Evolutionary conservation across 2,329 filamentous ascomycete species (phyloP), one percentile per base, ranked within the genome.

Genomic region (Colletotrichum endophyticum): DNA sequence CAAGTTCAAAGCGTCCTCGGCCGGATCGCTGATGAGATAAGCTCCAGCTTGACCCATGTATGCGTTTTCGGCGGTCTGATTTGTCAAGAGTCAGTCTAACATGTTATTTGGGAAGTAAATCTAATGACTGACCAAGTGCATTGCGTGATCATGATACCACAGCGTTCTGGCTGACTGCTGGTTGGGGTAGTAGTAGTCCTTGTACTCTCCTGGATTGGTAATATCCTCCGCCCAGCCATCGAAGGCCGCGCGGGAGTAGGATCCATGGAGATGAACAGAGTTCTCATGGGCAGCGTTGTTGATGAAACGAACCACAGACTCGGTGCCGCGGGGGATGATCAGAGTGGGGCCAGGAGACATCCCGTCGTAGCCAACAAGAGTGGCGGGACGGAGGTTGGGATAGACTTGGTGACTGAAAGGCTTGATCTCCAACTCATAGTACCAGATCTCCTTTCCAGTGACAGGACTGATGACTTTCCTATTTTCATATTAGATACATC

Each of bases 181-280:
- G 79, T 92, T 92, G 9, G 91, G 90, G 78, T 91, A 92, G 81
- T 92, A 92, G 81, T 92, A 92, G 75, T 92, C 91, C 81, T 92
- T 92, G 82, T 88, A 91, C 79, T 92, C 83, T 3, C 89, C 89
- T 0, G 87, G 86, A 1, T 82, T 69, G 2, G 88, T 88, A 25
- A 86, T 83, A 77, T 92, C 90, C 66, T 87, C 86, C 2, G 90
- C 90, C 89, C 89, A 91, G 0, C 89, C 89, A 77, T 89, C 79
- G 39, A 78, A 80, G 3, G 85, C 85, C 12, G 86, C 84, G 12
- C 85, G 83, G 28, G 87, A 87, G 62, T 86, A 89, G 16, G 88
- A 90, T 2, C 90, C 90, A 78, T 92, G 90, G n/a, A 92, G 84
- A 82, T 92, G 90, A 12, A 90, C 86, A 6, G 88, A 86, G 59